Evolutionary conservation across 176 grass and related monocot genomes (phyloP).

Genomic region (Rhynchospora tenuis): DNA sequence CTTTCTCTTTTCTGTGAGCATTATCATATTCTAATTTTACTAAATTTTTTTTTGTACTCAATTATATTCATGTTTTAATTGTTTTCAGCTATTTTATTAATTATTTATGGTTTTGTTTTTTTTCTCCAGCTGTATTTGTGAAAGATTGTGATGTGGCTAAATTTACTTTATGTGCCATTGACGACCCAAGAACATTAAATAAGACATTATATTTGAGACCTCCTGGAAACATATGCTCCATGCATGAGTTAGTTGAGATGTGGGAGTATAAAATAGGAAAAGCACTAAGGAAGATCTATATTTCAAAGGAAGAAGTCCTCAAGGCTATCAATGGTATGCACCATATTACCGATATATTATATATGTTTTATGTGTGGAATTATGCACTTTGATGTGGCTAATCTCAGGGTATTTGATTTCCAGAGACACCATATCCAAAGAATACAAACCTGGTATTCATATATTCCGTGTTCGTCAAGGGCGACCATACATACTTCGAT

Average conservation of each 20-base stretch:
- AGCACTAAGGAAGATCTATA: conserved; percentile 36
- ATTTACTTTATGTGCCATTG: conserved; percentile 69
- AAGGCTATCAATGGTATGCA: conserved; percentile 53
- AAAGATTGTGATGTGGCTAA: conserved; percentile 63
- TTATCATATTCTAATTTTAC: not conserved
- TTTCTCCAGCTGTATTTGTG: conserved; percentile 67
- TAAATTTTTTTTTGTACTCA: not conserved
- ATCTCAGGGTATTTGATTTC: conserved; percentile 27
- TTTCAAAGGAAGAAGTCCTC: conserved; percentile 71
- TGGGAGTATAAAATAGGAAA: conserved; percentile 73
- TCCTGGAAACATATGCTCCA: conserved; percentile 54
- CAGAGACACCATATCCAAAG: conserved; percentile 53
- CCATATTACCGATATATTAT: conserved; percentile 3
- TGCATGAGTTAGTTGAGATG: conserved; percentile 63
- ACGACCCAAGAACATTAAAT: conserved; percentile 77
- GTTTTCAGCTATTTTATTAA: not conserved
- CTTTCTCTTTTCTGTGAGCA: not conserved
- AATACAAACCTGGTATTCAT: conserved; percentile 85
- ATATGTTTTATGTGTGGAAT: not conserved
- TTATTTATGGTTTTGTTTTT: not conserved
- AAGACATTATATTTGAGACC: conserved; percentile 71
- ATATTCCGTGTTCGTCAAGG: conserved; percentile 84
- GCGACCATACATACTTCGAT: conserved; percentile 78
- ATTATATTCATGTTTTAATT: not conserved
- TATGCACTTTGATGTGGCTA: not conserved